A percentile compares a stretch with the other conserved stretches of the same genome.
These are phyloP conservation scores for Cucurbita moschata DNA, from an alignment of 306 rosid species.

Conservation along the genomic window DNA sequence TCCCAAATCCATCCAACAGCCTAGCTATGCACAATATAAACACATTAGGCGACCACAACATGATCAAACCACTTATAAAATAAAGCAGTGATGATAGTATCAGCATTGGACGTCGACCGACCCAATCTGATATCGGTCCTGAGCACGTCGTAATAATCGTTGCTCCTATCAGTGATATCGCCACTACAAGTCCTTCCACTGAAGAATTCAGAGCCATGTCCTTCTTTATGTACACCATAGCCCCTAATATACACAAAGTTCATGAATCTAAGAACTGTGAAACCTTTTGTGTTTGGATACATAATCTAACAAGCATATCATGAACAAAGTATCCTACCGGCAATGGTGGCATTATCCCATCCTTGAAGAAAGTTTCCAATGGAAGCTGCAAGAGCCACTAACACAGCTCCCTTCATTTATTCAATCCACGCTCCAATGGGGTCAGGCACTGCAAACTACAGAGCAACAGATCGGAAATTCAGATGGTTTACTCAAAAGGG, in stretches of 20 bases:
- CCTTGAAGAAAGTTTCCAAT: conserved; percentile 80
- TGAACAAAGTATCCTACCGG: conserved; percentile 30
- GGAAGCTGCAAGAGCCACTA: conserved; percentile 80
- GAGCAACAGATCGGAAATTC: neutral
- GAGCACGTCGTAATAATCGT: conserved; percentile 54
- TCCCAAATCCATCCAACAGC: conserved; percentile 68
- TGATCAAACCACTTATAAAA: conserved; percentile 49
- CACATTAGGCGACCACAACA: conserved; percentile 76
- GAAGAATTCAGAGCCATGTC: conserved; percentile 33
- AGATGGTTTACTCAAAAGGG: neutral
- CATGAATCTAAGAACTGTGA: neutral
- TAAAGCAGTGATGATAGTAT: conserved; percentile 55
- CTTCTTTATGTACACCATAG: conserved; percentile 48
- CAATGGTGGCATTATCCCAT: conserved; percentile 95
- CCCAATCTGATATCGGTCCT: conserved; percentile 49
- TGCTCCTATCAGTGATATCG: conserved; percentile 75
- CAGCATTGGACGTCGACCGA: conserved; percentile 64
- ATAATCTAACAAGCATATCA: neutral
- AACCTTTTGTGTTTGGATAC: neutral
- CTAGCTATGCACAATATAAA: conserved; percentile 49
- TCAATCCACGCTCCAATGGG: neutral
- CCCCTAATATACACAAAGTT: conserved; percentile 29
- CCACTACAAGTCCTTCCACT: conserved; percentile 75
- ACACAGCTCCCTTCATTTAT: conserved; percentile 56
- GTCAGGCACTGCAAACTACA: neutral